These are phyloP conservation scores for Pseudozyma pruni DNA, from an alignment of 1,284 basidiomycete species.

Conservation along the genomic window DNA sequence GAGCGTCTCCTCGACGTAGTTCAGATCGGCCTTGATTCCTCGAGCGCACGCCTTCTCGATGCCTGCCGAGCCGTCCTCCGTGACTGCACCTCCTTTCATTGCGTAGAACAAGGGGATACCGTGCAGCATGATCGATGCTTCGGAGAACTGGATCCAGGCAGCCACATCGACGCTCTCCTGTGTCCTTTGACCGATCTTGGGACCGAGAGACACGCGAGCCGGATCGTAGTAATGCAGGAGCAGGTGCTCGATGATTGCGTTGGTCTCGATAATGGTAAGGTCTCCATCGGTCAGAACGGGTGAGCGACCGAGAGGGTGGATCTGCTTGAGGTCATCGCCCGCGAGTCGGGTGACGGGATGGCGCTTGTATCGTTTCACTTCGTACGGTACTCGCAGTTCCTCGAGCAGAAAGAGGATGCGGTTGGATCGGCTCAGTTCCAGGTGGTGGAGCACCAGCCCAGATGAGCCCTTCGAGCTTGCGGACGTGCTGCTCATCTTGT, in stretches of 20 bases:
- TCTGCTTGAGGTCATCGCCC: slow-evolving; percentile 28
- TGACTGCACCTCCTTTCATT: slow-evolving; percentile 21
- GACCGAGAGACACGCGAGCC: slow-evolving; percentile 8
- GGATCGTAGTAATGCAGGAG: slow-evolving; percentile 39
- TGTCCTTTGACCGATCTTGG: slow-evolving; percentile 15
- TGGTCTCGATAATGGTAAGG: slow-evolving; percentile 36
- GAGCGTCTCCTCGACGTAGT: slow-evolving; percentile 24
- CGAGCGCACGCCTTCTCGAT: slow-evolving; percentile 30
- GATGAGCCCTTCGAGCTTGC: background rate
- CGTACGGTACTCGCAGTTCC: slow-evolving; percentile 28
- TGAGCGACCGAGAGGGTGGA: slow-evolving; percentile 42
- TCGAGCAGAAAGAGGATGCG: slow-evolving; percentile 39
- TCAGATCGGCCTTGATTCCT: slow-evolving; percentile 24
- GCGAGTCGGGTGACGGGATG: slow-evolving; percentile 34
- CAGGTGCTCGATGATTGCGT: slow-evolving; percentile 34
- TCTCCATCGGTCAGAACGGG: slow-evolving; percentile 34
- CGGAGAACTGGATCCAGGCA: slow-evolving; percentile 39
- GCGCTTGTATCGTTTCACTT: slow-evolving; percentile 30
- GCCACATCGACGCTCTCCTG: slow-evolving; percentile 27
- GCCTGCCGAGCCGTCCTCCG: slow-evolving; percentile 6
- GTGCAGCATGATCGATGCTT: slow-evolving; percentile 35
- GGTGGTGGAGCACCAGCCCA: slow-evolving; percentile 37
- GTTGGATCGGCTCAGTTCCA: slow-evolving; percentile 33
- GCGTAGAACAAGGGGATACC: slow-evolving; percentile 28
- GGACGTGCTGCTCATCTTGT: slow-evolving; percentile 7